These are phyloP conservation scores for Tricholoma terreum DNA, from an alignment of 768 basidiomycete genomes.

Conservation along the genomic window DNA sequence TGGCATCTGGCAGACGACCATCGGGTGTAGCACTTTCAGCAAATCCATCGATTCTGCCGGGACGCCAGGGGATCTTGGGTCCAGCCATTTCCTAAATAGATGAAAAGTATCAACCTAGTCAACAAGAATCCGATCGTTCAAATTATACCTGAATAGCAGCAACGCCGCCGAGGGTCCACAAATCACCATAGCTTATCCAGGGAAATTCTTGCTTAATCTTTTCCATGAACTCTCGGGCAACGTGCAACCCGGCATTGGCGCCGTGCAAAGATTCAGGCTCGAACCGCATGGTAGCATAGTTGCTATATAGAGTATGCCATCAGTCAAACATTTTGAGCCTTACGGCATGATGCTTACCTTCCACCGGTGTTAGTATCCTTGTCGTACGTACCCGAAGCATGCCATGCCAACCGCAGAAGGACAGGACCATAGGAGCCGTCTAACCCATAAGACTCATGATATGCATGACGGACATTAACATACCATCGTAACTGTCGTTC, in stretches of 20 bases:
- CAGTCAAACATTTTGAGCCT: constrained; percentile 3
- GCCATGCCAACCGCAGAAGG: constrained; percentile 90
- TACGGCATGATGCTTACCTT: constrained; percentile 47
- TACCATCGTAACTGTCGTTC: constrained; percentile 85
- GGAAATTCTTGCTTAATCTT: constrained; percentile 82
- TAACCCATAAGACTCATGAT: constrained; percentile 24
- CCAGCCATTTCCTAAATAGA: constrained; percentile 77
- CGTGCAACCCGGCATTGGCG: constrained; percentile 78
- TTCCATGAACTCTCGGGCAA: constrained; percentile 83
- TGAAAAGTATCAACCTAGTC: background rate
- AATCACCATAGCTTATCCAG: constrained; percentile 95
- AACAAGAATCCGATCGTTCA: background rate
- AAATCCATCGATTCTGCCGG: constrained; percentile 88
- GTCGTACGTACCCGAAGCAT: constrained; percentile 90
- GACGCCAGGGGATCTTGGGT: constrained; percentile 90
- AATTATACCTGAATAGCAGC: constrained; percentile 69
- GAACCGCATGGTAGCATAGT: constrained; percentile 99
- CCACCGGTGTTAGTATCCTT: constrained; percentile 74
- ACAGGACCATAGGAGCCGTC: constrained; percentile 90
- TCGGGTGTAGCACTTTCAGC: constrained; percentile 75
- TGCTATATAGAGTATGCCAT: constrained; percentile 43
- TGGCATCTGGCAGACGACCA: constrained; percentile 85
- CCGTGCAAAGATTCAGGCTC: constrained; percentile 80
- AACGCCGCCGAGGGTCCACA: constrained; percentile 96
- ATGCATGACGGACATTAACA: constrained; percentile 11